Evolutionary conservation across 306 rosid genomes (phyloP), one percentile per base, ranked within the genome.

Genomic region (Vigna mungo): DNA sequence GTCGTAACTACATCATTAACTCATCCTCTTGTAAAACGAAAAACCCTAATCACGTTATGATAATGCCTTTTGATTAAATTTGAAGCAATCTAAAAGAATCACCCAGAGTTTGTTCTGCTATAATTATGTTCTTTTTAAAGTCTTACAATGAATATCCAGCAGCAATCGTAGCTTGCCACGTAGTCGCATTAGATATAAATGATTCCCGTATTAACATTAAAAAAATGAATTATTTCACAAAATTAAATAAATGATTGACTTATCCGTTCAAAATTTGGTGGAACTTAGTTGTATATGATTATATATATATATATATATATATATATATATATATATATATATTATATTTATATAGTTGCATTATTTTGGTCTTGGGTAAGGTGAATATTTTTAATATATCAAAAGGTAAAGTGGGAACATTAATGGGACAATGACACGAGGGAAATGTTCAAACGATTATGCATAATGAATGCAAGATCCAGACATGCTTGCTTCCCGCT

Each of bases 401-500:
- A 18, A 55, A 62, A 56, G n/a, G 72, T 54, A 68, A 39, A 37
- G 71, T 63, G 46, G 69, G 56, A 37, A 43, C 80, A 80, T 78
- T 81, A 52, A 84, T 80, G 88, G 72, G 84, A 78, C 87, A 74
- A 34, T 48, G 83, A 64, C 85, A 87, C 61, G 51, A n/a, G 74
- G 53, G 53, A 73, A 62, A 85, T 81, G 62, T 71, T 63, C 15
- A 41, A 69, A 71, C 78, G 77, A 68, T 81, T 17, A 62, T 80
- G 78, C 78, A 77, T 17, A 23, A 77, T 85, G 70, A 87, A 85
- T 84, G 89, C 89, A 78, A 55, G 81, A 80, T 63, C 81, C 84
- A 89, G 77, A 80, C 84, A 82, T 77, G 77, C 85, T 70, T 77
- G 77, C 85, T 70, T 79, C 84, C 86, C n/a, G 49, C 55, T 73